Conservation (phyloP, 352 stramenopile genomes). For the Phytopythium litorale region DNA sequence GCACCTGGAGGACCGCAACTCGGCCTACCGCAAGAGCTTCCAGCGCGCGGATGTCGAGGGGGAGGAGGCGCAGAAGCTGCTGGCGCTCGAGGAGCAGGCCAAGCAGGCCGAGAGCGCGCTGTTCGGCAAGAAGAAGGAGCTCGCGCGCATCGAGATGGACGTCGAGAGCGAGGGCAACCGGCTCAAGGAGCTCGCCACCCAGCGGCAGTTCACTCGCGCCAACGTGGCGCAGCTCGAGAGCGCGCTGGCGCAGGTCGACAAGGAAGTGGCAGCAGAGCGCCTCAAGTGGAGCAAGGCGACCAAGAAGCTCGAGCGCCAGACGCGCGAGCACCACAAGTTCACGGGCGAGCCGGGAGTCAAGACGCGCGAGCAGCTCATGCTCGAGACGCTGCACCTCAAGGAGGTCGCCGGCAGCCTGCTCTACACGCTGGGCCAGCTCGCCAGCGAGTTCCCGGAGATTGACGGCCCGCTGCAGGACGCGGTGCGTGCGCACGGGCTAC, state of each 20-base stretch:
- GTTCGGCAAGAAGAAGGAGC: constrained; percentile 94
- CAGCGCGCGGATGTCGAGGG: constrained; percentile 85
- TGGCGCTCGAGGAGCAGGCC: constrained; percentile 82
- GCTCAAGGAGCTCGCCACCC: constrained; percentile 64
- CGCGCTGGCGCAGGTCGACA: constrained; percentile 60
- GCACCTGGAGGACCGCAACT: constrained; percentile 92
- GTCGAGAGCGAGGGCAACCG: constrained; percentile 61
- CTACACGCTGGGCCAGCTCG: constrained; percentile 91
- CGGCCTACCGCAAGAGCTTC: constrained; percentile 93
- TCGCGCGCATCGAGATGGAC: constrained; percentile 88
- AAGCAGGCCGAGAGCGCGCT: constrained; percentile 86
- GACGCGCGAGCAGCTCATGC: constrained; percentile 80
- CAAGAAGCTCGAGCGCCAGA: constrained; percentile 67
- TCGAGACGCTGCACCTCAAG: constrained; percentile 69
- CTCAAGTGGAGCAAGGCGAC: constrained; percentile 65
- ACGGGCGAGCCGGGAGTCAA: constrained; percentile 15
- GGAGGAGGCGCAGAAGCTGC: constrained; percentile 84
- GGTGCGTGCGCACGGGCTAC: constrained; percentile 73
- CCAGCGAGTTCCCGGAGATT: constrained; percentile 93
- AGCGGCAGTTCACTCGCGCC: constrained; percentile 58
- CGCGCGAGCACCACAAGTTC: constrained; percentile 55
- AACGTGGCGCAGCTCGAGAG: constrained; percentile 60
- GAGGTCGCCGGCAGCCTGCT: constrained; percentile 87
- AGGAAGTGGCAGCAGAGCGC: constrained; percentile 62
- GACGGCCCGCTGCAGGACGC: constrained; percentile 68